phyloP scores from a whole-genome alignment of 202 grass and related monocot genomes.

The Setaria italica region DNA sequence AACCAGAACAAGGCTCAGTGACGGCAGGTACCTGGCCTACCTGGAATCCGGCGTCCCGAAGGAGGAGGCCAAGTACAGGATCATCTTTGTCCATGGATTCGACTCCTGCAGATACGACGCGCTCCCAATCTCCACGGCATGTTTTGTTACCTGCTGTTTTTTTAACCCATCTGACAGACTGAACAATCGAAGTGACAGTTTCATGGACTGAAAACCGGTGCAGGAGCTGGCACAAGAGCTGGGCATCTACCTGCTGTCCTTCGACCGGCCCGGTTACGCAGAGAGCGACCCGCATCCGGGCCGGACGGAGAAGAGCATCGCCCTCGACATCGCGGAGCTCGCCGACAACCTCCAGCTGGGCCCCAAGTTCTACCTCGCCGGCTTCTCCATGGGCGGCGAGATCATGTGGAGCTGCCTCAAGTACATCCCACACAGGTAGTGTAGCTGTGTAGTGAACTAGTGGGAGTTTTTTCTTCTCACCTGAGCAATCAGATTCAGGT shows the following conservation, averaged over 20 bases:
- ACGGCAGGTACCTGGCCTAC: slow-evolving; percentile 85
- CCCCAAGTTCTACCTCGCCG: slow-evolving; percentile 67
- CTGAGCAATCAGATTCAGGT: not conserved
- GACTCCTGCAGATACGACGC: slow-evolving; percentile 74
- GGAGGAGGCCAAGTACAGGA: slow-evolving; percentile 76
- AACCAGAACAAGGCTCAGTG: slow-evolving; percentile 57
- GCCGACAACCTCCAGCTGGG: slow-evolving; percentile 76
- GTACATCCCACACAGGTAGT: slow-evolving; percentile 75
- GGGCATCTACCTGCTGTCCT: slow-evolving; percentile 71
- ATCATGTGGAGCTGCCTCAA: slow-evolving; percentile 88
- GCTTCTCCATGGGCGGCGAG: slow-evolving; percentile 87
- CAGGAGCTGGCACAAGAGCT: slow-evolving; percentile 75
- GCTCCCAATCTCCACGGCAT: slow-evolving; percentile 64
- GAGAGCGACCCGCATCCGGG: slow-evolving; percentile 76
- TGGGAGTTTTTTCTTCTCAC: too few species aligned
- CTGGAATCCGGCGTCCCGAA: slow-evolving; percentile 73
- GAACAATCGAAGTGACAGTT: not conserved
- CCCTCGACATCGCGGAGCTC: slow-evolving; percentile 83
- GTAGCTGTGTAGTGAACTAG: too few species aligned
- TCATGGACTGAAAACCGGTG: slow-evolving; percentile 17
- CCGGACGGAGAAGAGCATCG: slow-evolving; percentile 66
- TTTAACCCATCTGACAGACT: not conserved
- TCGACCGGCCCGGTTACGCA: slow-evolving; percentile 84
- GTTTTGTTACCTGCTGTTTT: not conserved
- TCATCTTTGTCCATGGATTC: slow-evolving; percentile 88